Evolutionary conservation across 441 rosid species (phyloP).

Genomic region (Cnidoscolus chayamansa): DNA sequence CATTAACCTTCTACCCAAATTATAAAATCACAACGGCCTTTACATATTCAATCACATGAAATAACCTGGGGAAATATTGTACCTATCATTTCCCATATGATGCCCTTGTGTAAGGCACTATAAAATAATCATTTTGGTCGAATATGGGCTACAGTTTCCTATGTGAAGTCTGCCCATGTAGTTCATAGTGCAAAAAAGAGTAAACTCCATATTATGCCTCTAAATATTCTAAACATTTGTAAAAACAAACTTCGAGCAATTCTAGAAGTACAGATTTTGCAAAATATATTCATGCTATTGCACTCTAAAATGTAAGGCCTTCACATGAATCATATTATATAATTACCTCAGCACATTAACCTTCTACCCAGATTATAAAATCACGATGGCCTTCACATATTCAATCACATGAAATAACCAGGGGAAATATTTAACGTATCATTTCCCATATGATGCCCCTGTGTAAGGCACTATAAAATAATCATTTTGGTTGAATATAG

Average conservation of each 20-base stretch:
- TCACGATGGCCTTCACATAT: not conserved
- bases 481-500: not conserved
- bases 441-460: not conserved
- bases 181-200: not conserved
- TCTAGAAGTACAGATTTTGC: not conserved
- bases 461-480: not conserved
- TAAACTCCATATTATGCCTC: not conserved
- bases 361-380: not conserved
- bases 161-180: not conserved
- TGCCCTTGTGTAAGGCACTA: not conserved
- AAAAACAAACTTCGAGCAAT: too few relatives aligned
- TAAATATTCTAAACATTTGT: not conserved
- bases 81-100: not conserved
- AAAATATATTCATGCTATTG: not conserved
- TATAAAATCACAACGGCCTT: not conserved
- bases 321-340: not conserved
- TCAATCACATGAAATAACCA: not conserved
- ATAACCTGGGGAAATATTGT: not conserved
- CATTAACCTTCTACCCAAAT: not conserved
- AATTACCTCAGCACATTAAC: too few relatives aligned
- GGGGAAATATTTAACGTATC: not conserved
- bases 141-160: too few relatives aligned
- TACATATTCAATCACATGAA: not conserved
- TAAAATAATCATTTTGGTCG: not conserved
- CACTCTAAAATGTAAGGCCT: too few relatives aligned